Percentiles rank a stretch among this genome's conserved stretches.
These are phyloP conservation scores for Scutellaria minor DNA, from an alignment of 257 asterid genomes.

Conservation along the genomic window DNA sequence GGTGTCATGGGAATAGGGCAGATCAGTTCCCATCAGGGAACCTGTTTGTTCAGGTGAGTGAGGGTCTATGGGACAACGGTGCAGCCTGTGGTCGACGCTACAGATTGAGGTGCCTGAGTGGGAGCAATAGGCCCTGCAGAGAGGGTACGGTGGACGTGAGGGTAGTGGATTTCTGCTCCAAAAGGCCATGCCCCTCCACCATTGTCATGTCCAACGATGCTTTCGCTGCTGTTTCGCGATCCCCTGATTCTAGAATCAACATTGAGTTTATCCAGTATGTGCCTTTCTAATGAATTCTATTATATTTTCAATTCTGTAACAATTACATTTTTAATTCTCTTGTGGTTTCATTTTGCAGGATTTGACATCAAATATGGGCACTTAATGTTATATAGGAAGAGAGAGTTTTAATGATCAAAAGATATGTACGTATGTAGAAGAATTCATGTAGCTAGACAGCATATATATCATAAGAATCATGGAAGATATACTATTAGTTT, in stretches of 20 bases:
- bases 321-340: background rate
- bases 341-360: constrained; percentile 31
- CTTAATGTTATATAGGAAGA: too few species aligned
- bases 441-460: too few species aligned
- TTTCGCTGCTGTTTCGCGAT: constrained; percentile 53
- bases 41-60: constrained; percentile 65
- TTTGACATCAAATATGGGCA: constrained; percentile 21
- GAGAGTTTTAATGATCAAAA: too few species aligned
- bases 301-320: too few species aligned
- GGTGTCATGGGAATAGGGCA: constrained; percentile 61
- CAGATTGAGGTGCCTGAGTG: constrained; percentile 64
- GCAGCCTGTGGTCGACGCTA: constrained; percentile 79
- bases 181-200: constrained; percentile 70
- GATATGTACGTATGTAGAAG: too few species aligned
- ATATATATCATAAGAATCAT: too few species aligned
- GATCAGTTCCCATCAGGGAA: constrained; percentile 82
- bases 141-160: constrained; percentile 57
- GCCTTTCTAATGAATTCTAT: too few species aligned
- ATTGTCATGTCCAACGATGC: constrained; percentile 67
- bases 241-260: constrained; percentile 62
- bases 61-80: constrained; percentile 82
- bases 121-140: constrained; percentile 59
- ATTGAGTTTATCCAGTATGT: constrained; percentile 65
- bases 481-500: too few species aligned
- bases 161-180: constrained; percentile 71